Evolutionary conservation across 768 basidiomycete genomes (phyloP), one percentile per base, ranked within the genome.

Genomic region (Coprinellus micaceus): DNA sequence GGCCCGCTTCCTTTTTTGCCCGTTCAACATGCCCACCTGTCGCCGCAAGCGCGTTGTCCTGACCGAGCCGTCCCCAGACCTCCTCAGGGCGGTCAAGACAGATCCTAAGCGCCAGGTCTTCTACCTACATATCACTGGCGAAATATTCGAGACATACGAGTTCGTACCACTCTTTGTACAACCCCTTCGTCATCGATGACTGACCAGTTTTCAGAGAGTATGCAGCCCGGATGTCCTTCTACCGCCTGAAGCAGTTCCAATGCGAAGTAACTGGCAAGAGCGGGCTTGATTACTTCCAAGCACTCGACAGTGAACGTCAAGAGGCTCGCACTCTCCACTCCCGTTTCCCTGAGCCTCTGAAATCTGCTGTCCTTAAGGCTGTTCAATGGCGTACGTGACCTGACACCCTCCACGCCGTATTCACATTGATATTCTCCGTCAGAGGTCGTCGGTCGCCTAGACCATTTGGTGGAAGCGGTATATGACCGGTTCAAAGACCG

Each of bases 61-160:
- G 80, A 90, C 85, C 63, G 85, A 91, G 72, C 87, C 89, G 61
- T 83, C 89, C 52, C 80, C 82, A 45, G 72, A 81, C 62, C 85
- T 92, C 67, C 78, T 89, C 60, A 80, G 82, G 60, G 80, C 82
- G 57, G 77, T 78, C 65, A 79, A 83, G 70, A 71, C 82, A 41
- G 82, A 86, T 76, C 84, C 84, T 33, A 75, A 78, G 71, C 83
- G 76, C 67, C 84, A 86, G 62, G 94, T 98, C 71, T 98, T 86
- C 76, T 95, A 91, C 77, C 87, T 98, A 67, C 77, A 85, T 61
- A 86, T 93, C 72, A 98, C 96, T 2, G 96, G 95, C 67, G 96
- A 98, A 82, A 91, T 98, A 73, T 98, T 98, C 70, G 87, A 93
- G 61, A 86, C 86, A 67, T 98, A 97, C 69, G 94, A 97, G 95